These are phyloP conservation scores for Leccinum imitatum DNA, from an alignment of 768 basidiomycete genomes.

Conservation along the genomic window DNA sequence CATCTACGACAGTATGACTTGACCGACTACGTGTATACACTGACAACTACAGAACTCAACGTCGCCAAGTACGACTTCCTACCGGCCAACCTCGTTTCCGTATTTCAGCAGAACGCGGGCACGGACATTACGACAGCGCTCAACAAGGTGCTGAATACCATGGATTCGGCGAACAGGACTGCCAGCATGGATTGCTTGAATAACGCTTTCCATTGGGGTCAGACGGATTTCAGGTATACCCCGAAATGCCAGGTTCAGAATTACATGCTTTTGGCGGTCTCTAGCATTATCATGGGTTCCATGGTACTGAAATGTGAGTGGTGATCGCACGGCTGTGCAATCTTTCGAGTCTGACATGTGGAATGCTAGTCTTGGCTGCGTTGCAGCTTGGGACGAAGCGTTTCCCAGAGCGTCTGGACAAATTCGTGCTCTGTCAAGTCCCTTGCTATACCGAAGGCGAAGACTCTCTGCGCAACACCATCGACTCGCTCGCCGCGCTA, in stretches of 20 bases:
- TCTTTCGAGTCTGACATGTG: slow-evolving; percentile 11
- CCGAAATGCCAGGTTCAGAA: slow-evolving; percentile 62
- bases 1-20: slow-evolving; percentile 64
- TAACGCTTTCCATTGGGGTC: slow-evolving; percentile 58
- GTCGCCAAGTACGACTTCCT: slow-evolving; percentile 52
- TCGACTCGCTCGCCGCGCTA: slow-evolving; percentile 63
- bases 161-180: slow-evolving; percentile 40
- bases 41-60: slow-evolving; percentile 42
- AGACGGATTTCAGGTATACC: slow-evolving; percentile 56
- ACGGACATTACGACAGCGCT: slow-evolving; percentile 57
- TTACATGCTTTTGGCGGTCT: slow-evolving; percentile 54
- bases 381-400: slow-evolving; percentile 60
- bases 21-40: slow-evolving; percentile 56
- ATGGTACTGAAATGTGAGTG: slow-evolving; percentile 59
- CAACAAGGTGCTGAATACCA: slow-evolving; percentile 42
- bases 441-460: slow-evolving; percentile 75
- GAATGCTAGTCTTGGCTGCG: slow-evolving; percentile 55
- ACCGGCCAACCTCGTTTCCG: slow-evolving; percentile 43
- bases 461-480: slow-evolving; percentile 49
- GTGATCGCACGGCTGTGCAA: slow-evolving; percentile 1
- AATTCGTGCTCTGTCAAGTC: slow-evolving; percentile 67
- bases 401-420: slow-evolving; percentile 64
- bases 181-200: slow-evolving; percentile 52
- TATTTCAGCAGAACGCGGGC: slow-evolving; percentile 60
- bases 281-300: slow-evolving; percentile 54